These are phyloP conservation scores for Glycine latifolia DNA, from an alignment of 306 rosid genomes.

Conservation along the genomic window DNA sequence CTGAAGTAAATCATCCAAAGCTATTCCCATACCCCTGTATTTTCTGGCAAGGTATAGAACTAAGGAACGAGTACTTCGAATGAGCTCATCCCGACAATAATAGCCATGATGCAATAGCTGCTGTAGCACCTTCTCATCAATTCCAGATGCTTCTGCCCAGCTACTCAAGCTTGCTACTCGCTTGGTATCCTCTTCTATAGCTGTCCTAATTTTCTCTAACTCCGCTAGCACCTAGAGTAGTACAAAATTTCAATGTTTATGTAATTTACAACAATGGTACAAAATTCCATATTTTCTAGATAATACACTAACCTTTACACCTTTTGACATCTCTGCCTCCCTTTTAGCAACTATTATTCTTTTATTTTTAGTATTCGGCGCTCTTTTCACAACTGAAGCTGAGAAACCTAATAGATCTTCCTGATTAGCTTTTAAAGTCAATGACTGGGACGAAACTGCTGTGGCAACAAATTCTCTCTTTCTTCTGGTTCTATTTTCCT, in stretches of 20 bases:
- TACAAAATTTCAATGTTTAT: constrained; percentile 1
- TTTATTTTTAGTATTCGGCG: constrained; percentile 54
- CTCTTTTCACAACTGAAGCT: constrained; percentile 55
- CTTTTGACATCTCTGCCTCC: constrained; percentile 81
- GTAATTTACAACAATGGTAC: neutral
- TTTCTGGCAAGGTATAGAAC: constrained; percentile 78
- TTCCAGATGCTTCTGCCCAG: constrained; percentile 86
- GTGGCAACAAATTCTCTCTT: constrained; percentile 41
- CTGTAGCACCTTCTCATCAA: constrained; percentile 67
- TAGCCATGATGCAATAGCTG: constrained; percentile 69
- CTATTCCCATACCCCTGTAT: constrained; percentile 80
- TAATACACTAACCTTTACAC: constrained; percentile 71
- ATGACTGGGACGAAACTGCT: constrained; percentile 41
- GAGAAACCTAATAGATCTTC: constrained; percentile 39
- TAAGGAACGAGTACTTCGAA: constrained; percentile 76
- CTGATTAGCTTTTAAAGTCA: constrained; percentile 46
- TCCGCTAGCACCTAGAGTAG: constrained; percentile 66
- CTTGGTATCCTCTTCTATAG: constrained; percentile 72
- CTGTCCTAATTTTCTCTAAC: constrained; percentile 71
- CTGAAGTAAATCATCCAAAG: constrained; percentile 87
- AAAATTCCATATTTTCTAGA: neutral
- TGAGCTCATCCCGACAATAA: constrained; percentile 78
- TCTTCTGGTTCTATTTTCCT: constrained; percentile 61
- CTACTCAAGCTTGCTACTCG: constrained; percentile 64
- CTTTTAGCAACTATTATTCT: constrained; percentile 59